Conservation (phyloP, 495 filamentous ascomycete species). For the Xylaria scruposa region DNA sequence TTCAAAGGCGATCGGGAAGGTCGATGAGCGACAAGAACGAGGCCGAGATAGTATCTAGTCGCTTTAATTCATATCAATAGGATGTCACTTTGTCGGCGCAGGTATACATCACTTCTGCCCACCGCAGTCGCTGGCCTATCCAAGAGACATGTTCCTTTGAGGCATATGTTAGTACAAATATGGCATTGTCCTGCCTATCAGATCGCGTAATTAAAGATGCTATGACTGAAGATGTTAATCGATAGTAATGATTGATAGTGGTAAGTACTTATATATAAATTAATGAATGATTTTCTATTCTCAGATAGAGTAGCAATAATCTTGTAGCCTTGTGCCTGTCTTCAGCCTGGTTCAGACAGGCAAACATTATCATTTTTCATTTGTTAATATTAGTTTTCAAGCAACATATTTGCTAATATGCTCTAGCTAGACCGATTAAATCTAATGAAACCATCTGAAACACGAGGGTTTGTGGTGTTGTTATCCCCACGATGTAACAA, state of each 20-base stretch:
- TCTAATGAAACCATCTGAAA: not conserved
- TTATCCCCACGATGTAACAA: not conserved
- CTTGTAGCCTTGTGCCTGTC: not conserved
- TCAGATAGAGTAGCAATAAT: not conserved
- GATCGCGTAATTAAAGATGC: not conserved
- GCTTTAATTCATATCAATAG: not conserved
- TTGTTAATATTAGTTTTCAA: not conserved
- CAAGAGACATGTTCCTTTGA: not conserved
- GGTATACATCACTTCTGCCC: constrained; percentile 16
- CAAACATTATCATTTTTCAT: not conserved
- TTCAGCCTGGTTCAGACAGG: constrained; percentile 1
- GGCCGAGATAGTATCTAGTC: not conserved
- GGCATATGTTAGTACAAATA: not conserved
- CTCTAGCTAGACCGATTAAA: not conserved
- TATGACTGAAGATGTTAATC: not conserved
- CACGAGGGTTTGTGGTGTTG: not conserved
- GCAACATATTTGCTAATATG: not conserved
- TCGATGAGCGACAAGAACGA: not conserved
- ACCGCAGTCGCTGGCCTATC: not conserved
- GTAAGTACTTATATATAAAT: not conserved
- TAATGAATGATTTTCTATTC: not conserved
- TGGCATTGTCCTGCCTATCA: not conserved
- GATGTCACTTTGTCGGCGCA: constrained; percentile 4
- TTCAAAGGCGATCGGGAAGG: not conserved
- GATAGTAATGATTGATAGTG: not conserved